A percentile compares a stretch with the other conserved stretches of the same genome.
phyloP scores from a whole-genome alignment of 2,329 filamentous ascomycete species.

The Trichoderma sp. region DNA sequence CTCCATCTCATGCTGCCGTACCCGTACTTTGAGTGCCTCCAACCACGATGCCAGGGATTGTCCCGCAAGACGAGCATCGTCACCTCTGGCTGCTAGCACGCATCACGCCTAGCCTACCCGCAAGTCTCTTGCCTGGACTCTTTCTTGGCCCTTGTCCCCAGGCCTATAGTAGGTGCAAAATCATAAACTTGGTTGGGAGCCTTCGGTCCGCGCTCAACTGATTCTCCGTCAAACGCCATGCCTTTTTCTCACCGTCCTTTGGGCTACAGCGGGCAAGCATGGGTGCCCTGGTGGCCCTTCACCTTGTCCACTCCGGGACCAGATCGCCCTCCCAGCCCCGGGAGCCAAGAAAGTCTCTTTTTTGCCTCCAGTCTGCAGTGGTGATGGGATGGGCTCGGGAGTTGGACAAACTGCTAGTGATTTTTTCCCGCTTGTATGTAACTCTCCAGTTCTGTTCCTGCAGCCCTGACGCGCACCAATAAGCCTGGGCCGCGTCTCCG shows the following conservation, averaged over 20 bases:
- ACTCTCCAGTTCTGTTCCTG: constrained; percentile 10
- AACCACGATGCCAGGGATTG: not conserved
- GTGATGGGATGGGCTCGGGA: not conserved
- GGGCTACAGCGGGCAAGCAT: not conserved
- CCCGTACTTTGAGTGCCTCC: not conserved
- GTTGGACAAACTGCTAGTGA: not conserved
- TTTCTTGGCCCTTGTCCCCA: not conserved
- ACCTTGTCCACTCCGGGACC: constrained; percentile 11
- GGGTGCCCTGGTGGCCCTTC: not conserved
- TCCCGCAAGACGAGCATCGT: not conserved
- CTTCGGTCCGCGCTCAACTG: not conserved
- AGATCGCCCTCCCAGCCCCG: not conserved
- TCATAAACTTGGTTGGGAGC: not conserved
- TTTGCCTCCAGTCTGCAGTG: not conserved
- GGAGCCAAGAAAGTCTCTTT: not conserved
- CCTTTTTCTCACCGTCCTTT: constrained; percentile 17
- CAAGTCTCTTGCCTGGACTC: not conserved
- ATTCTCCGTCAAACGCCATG: not conserved
- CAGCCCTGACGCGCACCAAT: constrained; percentile 20
- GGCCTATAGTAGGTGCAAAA: not conserved
- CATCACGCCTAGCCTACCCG: not conserved
- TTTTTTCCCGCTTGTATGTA: not conserved
- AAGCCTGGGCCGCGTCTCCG: constrained; percentile 2
- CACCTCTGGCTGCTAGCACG: not conserved
- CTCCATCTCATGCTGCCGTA: not conserved